phyloP scores from a whole-genome alignment of 2,329 filamentous ascomycete genomes.

The Magnaporthiopsis incrustans region DNA sequence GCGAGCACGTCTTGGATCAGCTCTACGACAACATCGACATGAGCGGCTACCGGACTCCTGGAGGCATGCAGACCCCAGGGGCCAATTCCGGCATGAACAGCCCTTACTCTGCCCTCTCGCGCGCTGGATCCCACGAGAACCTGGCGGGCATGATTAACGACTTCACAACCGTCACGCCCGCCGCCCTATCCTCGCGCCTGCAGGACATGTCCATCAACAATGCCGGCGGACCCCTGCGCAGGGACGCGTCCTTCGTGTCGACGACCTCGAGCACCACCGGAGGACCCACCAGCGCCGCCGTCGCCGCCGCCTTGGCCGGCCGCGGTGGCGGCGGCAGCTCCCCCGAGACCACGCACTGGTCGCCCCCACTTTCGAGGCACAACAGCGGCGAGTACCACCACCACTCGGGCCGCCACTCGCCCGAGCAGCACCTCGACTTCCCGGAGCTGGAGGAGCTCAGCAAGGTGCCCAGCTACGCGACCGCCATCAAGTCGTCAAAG shows the following conservation, averaged over 20 bases:
- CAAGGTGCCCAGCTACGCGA: conserved; percentile 71
- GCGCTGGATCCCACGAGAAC: conserved; percentile 75
- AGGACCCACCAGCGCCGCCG: too few relatives aligned
- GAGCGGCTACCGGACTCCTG: conserved; percentile 72
- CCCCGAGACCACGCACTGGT: conserved; percentile 11
- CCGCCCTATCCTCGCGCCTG: conserved; percentile 54
- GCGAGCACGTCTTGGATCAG: conserved; percentile 80
- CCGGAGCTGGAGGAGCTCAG: conserved; percentile 56
- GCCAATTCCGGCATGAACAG: conserved; percentile 69
- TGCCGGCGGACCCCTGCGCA: conserved; percentile 24
- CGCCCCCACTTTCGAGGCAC: conserved; percentile 41
- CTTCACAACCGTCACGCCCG: conserved; percentile 37
- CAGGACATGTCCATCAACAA: conserved; percentile 54
- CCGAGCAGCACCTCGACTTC: conserved; percentile 44
- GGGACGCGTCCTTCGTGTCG: conserved; percentile 31
- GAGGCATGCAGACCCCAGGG: conserved; percentile 58
- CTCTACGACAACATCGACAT: conserved; percentile 83
- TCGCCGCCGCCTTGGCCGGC: too few relatives aligned
- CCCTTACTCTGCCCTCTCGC: conserved; percentile 64
- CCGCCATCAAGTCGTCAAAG: conserved; percentile 56
- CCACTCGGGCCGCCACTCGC: conserved; percentile 44
- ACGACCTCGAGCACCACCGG: neutral
- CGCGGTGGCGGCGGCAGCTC: neutral
- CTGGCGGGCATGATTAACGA: conserved; percentile 51
- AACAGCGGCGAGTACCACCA: conserved; percentile 38